Percentiles rank a stretch among this genome's conserved stretches.
Conservation (phyloP, 345 rosid genomes). For the Lepidium aucheri region DNA sequence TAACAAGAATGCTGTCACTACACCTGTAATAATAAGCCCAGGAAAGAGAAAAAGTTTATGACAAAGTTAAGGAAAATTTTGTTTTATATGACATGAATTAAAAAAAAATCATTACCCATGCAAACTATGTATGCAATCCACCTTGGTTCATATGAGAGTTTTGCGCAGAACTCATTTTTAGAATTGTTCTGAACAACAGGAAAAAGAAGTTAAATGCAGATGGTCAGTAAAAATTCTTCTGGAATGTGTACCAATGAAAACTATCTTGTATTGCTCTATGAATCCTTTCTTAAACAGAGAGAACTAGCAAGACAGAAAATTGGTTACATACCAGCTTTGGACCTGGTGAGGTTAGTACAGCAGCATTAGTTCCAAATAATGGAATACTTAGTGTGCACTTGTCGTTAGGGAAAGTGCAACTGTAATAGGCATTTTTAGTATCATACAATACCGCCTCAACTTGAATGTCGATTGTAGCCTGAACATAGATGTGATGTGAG, state of each 20-base stretch:
- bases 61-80: neutral
- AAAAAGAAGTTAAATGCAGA: neutral
- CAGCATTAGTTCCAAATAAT: conserved; percentile 54
- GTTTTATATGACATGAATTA: neutral
- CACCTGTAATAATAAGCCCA: conserved; percentile 39
- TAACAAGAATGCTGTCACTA: conserved; percentile 58
- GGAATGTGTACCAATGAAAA: neutral
- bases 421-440: conserved; percentile 69
- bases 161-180: conserved; percentile 53
- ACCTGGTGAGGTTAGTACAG: conserved; percentile 66
- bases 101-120: conserved; percentile 41
- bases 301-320: neutral
- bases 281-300: neutral
- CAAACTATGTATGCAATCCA: conserved; percentile 86
- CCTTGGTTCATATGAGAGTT: conserved; percentile 78
- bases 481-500: conserved; percentile 21
- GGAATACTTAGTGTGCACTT: conserved; percentile 47
- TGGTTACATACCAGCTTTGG: conserved; percentile 40
- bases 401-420: conserved; percentile 52
- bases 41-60: neutral
- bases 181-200: conserved; percentile 44
- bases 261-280: conserved; percentile 1
- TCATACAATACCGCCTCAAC: conserved; percentile 56
- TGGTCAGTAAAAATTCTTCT: neutral
- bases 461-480: conserved; percentile 59